Percentiles rank a stretch among this genome's conserved stretches.
These are phyloP conservation scores for Podila epigama DNA, from an alignment of 192 early-diverging fungal genomes.

Conservation along the genomic window DNA sequence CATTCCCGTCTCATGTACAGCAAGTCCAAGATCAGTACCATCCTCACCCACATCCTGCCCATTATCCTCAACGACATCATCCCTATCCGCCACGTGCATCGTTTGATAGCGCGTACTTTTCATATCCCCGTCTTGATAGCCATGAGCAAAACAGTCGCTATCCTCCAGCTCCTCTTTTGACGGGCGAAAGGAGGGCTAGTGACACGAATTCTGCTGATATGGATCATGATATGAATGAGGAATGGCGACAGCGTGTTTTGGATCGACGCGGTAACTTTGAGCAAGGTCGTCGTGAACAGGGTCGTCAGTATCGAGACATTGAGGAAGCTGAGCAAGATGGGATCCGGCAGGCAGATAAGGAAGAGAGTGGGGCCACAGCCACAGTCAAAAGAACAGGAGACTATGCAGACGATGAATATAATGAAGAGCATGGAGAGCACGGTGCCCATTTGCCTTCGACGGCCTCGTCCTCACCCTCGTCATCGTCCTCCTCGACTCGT, in stretches of 20 bases:
- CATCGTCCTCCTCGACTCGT: background rate
- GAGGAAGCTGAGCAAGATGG: background rate
- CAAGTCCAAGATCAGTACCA: background rate
- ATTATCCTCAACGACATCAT: background rate
- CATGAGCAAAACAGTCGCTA: background rate
- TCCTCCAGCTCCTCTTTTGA: background rate
- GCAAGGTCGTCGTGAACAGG: conserved; percentile 7
- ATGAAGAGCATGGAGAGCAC: background rate
- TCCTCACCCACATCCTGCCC: background rate
- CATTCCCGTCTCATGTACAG: background rate
- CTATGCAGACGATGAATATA: background rate
- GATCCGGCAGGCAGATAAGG: too few species aligned
- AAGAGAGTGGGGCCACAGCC: too few species aligned
- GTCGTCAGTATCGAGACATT: background rate
- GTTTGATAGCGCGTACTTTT: too few species aligned
- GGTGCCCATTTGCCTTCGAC: background rate
- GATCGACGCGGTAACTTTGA: background rate
- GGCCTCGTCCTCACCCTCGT: background rate
- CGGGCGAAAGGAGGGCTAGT: too few species aligned
- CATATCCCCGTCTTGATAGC: too few species aligned
- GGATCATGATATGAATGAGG: background rate
- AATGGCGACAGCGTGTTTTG: background rate
- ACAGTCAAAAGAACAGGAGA: too few species aligned
- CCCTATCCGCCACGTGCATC: conserved; percentile 2
- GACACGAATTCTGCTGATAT: too few species aligned